These are phyloP conservation scores for Pichia gijzeniarum DNA, from an alignment of 805 yeast species.

Conservation along the genomic window DNA sequence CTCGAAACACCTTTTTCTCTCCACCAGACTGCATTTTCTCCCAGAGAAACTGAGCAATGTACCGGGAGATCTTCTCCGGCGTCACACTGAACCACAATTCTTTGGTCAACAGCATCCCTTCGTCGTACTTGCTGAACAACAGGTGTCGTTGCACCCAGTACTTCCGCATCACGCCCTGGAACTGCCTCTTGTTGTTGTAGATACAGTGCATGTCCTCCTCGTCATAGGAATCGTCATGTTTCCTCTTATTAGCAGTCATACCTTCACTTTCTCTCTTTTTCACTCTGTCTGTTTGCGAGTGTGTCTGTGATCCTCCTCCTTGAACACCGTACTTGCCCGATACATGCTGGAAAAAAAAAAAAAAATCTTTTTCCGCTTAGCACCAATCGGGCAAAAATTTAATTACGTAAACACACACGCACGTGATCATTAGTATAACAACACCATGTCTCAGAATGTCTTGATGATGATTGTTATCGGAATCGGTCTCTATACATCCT, in stretches of 20 bases:
- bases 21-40: conserved; percentile 68
- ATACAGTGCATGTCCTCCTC: conserved; percentile 9
- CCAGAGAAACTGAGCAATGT: conserved; percentile 47
- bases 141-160: conserved; percentile 59
- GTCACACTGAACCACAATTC: conserved; percentile 89
- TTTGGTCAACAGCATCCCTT: conserved; percentile 60
- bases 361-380: too few species aligned
- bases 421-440: too few species aligned
- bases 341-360: too few species aligned
- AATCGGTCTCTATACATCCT: too few species aligned
- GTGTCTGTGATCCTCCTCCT: too few species aligned
- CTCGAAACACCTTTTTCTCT: background rate
- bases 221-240: background rate
- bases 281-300: too few species aligned
- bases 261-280: background rate
- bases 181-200: conserved; percentile 11
- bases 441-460: too few species aligned
- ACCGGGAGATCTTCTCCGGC: conserved; percentile 65
- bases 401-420: too few species aligned
- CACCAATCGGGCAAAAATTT: too few species aligned
- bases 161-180: conserved; percentile 31
- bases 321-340: too few species aligned
- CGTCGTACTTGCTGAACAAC: conserved; percentile 58
- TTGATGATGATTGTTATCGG: too few species aligned
- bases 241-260: too few species aligned